These are phyloP conservation scores for Tolypocladium inflatum DNA, from an alignment of 2,329 filamentous ascomycete species.

Conservation along the genomic window DNA sequence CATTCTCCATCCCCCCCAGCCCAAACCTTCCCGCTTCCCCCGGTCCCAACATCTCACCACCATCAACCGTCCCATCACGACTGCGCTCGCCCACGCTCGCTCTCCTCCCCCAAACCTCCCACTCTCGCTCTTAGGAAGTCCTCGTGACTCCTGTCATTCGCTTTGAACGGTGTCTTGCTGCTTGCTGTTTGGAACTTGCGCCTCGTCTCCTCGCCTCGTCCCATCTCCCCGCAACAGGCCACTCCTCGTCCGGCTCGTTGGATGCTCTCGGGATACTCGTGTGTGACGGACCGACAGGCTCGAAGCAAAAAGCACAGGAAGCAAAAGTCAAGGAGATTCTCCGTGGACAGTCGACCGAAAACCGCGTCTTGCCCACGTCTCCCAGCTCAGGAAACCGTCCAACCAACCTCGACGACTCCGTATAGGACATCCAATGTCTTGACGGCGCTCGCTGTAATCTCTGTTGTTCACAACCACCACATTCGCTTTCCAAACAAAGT, in stretches of 20 bases:
- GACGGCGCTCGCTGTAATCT: not conserved
- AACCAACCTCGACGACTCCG: not conserved
- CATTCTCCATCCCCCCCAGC: conserved; percentile 4
- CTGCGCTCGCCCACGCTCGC: conserved; percentile 1
- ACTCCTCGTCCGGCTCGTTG: not conserved
- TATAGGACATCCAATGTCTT: not conserved
- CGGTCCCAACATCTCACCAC: conserved; percentile 2
- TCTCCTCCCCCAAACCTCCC: conserved; percentile 11
- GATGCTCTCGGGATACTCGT: not conserved
- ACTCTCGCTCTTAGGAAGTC: conserved; percentile 50
- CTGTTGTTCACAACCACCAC: conserved; percentile 16
- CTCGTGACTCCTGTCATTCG: conserved; percentile 69
- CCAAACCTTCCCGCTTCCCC: not conserved
- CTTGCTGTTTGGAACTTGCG: conserved; percentile 27
- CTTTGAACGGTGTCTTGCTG: conserved; percentile 44
- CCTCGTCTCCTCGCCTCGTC: conserved; percentile 8
- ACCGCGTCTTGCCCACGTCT: not conserved
- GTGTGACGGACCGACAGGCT: not conserved
- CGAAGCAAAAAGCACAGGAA: not conserved
- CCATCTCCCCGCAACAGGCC: not conserved
- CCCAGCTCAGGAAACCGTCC: not conserved
- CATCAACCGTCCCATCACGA: conserved; percentile 2
- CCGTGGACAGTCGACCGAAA: not conserved
- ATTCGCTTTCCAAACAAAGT: conserved; percentile 19
- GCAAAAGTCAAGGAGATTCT: not conserved